These are phyloP conservation scores for Lactarius indigo DNA, from an alignment of 768 basidiomycete species.

Conservation along the genomic window DNA sequence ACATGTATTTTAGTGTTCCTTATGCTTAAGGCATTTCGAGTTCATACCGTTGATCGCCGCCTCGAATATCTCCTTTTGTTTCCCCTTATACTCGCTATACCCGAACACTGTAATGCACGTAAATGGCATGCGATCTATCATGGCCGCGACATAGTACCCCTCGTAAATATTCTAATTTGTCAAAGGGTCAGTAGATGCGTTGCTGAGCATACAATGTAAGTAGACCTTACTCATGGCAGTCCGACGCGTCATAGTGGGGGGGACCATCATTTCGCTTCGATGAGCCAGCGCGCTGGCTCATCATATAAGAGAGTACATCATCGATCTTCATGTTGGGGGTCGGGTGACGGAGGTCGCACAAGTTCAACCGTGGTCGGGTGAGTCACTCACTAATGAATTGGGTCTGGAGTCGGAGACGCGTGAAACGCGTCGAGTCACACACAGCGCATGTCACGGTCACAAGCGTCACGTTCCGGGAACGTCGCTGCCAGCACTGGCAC, in stretches of 20 bases:
- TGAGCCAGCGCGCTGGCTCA: not conserved
- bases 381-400: not conserved
- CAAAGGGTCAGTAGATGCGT: not conserved
- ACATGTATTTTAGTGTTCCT: not conserved
- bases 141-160: not conserved
- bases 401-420: too few species aligned
- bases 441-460: not conserved
- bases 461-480: not conserved
- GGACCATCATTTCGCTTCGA: not conserved
- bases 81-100: constrained; percentile 65
- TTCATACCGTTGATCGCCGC: constrained; percentile 59
- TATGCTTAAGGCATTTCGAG: not conserved
- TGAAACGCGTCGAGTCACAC: not conserved
- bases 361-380: not conserved
- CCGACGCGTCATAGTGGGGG: not conserved
- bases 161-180: constrained; percentile 14
- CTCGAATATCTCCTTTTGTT: constrained; percentile 72
- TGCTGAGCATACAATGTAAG: not conserved
- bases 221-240: constrained; percentile 15
- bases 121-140: too few species aligned
- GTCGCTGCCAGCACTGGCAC: too few species aligned
- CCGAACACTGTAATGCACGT: constrained; percentile 57
- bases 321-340: constrained; percentile 11
- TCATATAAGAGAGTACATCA: constrained; percentile 11
- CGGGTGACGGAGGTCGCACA: not conserved